phyloP scores from a whole-genome alignment of 352 stramenopile species.

The Salisapilia sapeloensis region DNA sequence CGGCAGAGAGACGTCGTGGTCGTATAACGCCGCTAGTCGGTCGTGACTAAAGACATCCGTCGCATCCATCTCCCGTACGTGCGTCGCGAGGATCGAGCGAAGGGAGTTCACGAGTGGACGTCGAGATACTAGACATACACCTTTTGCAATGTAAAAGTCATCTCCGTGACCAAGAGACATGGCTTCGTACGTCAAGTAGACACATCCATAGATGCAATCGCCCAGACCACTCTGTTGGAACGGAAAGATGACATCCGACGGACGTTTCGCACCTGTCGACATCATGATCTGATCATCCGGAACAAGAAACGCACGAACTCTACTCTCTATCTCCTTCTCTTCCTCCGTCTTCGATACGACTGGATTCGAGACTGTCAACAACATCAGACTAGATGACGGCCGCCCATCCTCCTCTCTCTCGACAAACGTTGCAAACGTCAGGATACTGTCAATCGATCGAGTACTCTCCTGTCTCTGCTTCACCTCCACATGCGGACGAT shows the following conservation, averaged over 20 bases:
- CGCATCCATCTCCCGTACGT: slow-evolving; percentile 14
- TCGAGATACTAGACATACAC: slow-evolving; percentile 47
- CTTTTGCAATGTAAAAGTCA: slow-evolving; percentile 36
- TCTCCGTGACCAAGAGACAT: slow-evolving; percentile 22
- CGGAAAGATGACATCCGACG: slow-evolving; percentile 38
- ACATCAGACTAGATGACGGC: slow-evolving; percentile 23
- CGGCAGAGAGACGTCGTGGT: slow-evolving; percentile 8
- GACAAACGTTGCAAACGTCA: slow-evolving; percentile 58
- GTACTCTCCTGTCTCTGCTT: slow-evolving; percentile 9
- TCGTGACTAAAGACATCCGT: slow-evolving; percentile 30
- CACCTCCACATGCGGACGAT: slow-evolving; percentile 52
- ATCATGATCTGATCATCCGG: slow-evolving; percentile 39
- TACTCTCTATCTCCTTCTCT: slow-evolving; percentile 18
- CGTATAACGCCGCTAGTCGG: slow-evolving; percentile 20
- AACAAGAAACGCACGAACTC: slow-evolving; percentile 58
- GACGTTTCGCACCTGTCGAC: slow-evolving; percentile 8
- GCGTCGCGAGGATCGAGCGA: slow-evolving; percentile 32
- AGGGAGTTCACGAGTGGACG: slow-evolving; percentile 44
- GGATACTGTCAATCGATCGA: slow-evolving; percentile 23
- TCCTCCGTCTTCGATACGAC: slow-evolving; percentile 7
- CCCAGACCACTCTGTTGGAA: slow-evolving; percentile 64
- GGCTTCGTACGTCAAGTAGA: slow-evolving; percentile 58
- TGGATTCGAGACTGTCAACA: slow-evolving; percentile 24
- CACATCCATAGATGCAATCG: slow-evolving; percentile 54
- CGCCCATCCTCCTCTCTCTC: slow-evolving; percentile 23